Evolutionary conservation across 768 basidiomycete genomes (phyloP).

Genomic region (Cubamyces lactineus): DNA sequence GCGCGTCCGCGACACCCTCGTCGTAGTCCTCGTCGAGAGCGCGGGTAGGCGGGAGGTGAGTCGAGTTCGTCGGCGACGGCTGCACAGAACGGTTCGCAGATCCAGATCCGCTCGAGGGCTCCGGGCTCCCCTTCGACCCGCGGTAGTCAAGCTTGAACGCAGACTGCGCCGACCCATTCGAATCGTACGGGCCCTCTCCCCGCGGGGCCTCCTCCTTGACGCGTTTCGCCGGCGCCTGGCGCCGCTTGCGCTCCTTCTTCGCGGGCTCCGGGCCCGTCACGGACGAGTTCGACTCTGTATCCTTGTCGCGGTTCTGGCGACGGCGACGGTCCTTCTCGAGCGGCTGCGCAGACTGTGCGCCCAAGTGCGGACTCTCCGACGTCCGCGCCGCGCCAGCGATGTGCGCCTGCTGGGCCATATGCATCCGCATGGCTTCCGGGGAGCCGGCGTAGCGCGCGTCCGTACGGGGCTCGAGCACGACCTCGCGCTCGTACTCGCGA

Average conservation of each 20-base stretch:
- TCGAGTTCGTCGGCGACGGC: slow-evolving; percentile 69
- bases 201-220: slow-evolving; percentile 41
- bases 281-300: slow-evolving; percentile 30
- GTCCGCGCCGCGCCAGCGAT: slow-evolving; percentile 38
- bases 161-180: slow-evolving; percentile 12
- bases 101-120: slow-evolving; percentile 62
- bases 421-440: slow-evolving; percentile 33
- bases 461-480: slow-evolving; percentile 30
- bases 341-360: slow-evolving; percentile 37
- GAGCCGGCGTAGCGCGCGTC: slow-evolving; percentile 38
- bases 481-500: slow-evolving; percentile 42
- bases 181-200: slow-evolving; percentile 26
- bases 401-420: slow-evolving; percentile 22
- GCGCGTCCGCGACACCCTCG: slow-evolving; percentile 84
- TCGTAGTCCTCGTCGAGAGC: slow-evolving; percentile 93
- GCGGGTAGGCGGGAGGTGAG: slow-evolving; percentile 63
- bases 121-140: slow-evolving; percentile 51
- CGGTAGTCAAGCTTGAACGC: slow-evolving; percentile 30
- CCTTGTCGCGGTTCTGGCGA: slow-evolving; percentile 53
- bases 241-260: slow-evolving; percentile 63
- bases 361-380: slow-evolving; percentile 59
- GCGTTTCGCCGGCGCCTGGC: slow-evolving; percentile 38
- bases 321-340: slow-evolving; percentile 53
- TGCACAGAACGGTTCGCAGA: slow-evolving; percentile 66
- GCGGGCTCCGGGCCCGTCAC: slow-evolving; percentile 40